Evolutionary conservation across 495 filamentous ascomycete genomes (phyloP).

Genomic region (Penicillium maclennaniae): DNA sequence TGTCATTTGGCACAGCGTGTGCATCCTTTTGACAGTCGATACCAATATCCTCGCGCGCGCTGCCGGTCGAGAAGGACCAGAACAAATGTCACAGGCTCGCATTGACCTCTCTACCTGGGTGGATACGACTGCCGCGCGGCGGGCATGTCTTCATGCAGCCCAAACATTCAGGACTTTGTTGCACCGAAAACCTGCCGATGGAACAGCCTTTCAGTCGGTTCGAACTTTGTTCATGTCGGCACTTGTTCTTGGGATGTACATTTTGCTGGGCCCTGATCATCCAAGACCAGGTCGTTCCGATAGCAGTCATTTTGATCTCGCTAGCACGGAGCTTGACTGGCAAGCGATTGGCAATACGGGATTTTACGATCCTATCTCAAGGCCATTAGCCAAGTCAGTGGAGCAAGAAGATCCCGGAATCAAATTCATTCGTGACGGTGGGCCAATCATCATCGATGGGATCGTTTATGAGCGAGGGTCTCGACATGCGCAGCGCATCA

Average conservation of each 20-base stretch:
- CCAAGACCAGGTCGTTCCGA: background rate
- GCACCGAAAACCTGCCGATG: conserved; percentile 14
- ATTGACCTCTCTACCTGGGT: background rate
- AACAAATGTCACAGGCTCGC: conserved; percentile 1
- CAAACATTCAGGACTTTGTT: conserved; percentile 7
- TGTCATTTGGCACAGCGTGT: conserved; percentile 12
- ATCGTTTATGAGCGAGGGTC: conserved; percentile 4
- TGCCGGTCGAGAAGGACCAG: conserved; percentile 5
- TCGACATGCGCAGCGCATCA: conserved; percentile 8
- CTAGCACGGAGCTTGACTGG: conserved; percentile 6
- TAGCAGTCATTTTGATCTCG: background rate
- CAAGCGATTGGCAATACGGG: conserved; percentile 2
- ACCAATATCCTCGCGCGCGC: conserved; percentile 2
- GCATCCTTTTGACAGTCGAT: conserved; percentile 5
- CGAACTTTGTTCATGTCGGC: conserved; percentile 10
- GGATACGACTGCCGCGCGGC: conserved; percentile 2
- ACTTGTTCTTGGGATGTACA: conserved; percentile 6
- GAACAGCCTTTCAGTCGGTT: conserved; percentile 12
- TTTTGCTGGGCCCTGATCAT: background rate
- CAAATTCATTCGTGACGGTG: conserved; percentile 5
- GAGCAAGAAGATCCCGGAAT: background rate
- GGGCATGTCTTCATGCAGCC: conserved; percentile 12
- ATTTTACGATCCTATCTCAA: background rate
- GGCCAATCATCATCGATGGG: conserved; percentile 6
- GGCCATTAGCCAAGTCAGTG: background rate